These are phyloP conservation scores for Talaromyces sp. DNA, from an alignment of 2,329 filamentous ascomycete species.

Conservation along the genomic window DNA sequence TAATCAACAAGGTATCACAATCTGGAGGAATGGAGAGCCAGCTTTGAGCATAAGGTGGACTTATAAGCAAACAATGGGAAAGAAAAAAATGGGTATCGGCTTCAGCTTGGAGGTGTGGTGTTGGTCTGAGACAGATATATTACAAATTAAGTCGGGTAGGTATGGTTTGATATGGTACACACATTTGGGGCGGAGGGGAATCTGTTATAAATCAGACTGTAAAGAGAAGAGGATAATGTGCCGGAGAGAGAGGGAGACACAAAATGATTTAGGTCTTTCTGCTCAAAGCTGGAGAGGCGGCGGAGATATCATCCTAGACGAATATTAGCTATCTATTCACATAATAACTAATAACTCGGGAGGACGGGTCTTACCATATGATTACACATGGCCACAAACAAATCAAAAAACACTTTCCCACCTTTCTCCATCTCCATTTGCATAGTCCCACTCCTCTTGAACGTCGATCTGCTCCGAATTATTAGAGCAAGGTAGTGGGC, in stretches of 20 bases:
- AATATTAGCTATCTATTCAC: neutral
- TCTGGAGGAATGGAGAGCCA: neutral
- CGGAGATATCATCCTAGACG: neutral
- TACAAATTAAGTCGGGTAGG: neutral
- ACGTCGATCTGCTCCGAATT: slow-evolving; percentile 93
- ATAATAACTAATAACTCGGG: neutral
- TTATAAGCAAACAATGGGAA: neutral
- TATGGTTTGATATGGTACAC: slow-evolving; percentile 2
- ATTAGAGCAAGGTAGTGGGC: slow-evolving; percentile 97
- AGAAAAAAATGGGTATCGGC: slow-evolving; percentile 43
- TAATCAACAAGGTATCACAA: neutral
- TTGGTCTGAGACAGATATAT: slow-evolving; percentile 46
- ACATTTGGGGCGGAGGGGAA: neutral
- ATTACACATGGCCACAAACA: slow-evolving; percentile 98
- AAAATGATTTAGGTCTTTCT: neutral
- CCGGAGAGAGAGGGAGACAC: neutral
- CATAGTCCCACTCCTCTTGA: slow-evolving; percentile 98
- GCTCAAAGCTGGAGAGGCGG: neutral
- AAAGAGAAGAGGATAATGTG: neutral
- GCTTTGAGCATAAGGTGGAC: neutral
- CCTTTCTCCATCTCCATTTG: slow-evolving; percentile 97
- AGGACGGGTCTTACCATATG: slow-evolving; percentile 56
- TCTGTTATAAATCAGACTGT: neutral
- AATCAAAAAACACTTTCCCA: slow-evolving; percentile 93
- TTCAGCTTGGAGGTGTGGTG: slow-evolving; percentile 64